Conservation (phyloP, 768 basidiomycete species). For the Russula sp. region DNA sequence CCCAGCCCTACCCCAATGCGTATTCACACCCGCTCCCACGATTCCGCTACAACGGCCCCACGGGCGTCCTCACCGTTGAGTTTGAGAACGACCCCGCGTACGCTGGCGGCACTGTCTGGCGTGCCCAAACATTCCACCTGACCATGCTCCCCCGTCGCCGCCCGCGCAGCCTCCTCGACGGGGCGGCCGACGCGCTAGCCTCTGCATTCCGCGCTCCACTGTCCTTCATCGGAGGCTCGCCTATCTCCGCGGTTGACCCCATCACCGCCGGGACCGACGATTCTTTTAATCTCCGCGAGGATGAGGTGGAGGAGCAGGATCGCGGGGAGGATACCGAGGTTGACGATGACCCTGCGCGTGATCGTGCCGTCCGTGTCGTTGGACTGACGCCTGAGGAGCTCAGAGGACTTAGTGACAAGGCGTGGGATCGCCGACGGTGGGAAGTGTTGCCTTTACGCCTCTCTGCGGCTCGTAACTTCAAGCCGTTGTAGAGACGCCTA, state of each 20-base stretch:
- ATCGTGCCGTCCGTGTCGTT: slow-evolving; percentile 50
- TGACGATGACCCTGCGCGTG: slow-evolving; percentile 58
- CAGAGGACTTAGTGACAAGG: slow-evolving; percentile 28
- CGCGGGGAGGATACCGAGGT: slow-evolving; percentile 70
- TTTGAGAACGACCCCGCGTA: slow-evolving; percentile 62
- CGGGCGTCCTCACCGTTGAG: slow-evolving; percentile 50
- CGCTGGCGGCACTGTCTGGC: slow-evolving; percentile 43
- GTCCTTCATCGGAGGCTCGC: slow-evolving; percentile 35
- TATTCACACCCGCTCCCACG: slow-evolving; percentile 71
- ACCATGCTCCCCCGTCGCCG: slow-evolving; percentile 59
- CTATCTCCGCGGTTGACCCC: slow-evolving; percentile 8
- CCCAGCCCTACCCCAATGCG: slow-evolving; percentile 68
- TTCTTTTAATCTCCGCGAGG: slow-evolving; percentile 52
- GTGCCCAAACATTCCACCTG: slow-evolving; percentile 51
- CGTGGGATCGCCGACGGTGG: slow-evolving; percentile 42
- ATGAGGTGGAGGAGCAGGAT: slow-evolving; percentile 75
- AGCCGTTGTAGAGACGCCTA: not conserved
- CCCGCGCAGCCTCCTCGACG: slow-evolving; percentile 61
- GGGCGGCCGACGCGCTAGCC: slow-evolving; percentile 60
- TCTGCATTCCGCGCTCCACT: slow-evolving; percentile 55
- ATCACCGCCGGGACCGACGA: slow-evolving; percentile 23
- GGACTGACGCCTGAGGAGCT: slow-evolving; percentile 38
- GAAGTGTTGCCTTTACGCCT: slow-evolving; percentile 38
- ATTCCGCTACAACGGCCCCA: slow-evolving; percentile 50
- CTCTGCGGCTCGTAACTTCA: slow-evolving; percentile 15